Evolutionary conservation across 306 rosid species (phyloP).

Genomic region (Dalbergia cochinchinensis): DNA sequence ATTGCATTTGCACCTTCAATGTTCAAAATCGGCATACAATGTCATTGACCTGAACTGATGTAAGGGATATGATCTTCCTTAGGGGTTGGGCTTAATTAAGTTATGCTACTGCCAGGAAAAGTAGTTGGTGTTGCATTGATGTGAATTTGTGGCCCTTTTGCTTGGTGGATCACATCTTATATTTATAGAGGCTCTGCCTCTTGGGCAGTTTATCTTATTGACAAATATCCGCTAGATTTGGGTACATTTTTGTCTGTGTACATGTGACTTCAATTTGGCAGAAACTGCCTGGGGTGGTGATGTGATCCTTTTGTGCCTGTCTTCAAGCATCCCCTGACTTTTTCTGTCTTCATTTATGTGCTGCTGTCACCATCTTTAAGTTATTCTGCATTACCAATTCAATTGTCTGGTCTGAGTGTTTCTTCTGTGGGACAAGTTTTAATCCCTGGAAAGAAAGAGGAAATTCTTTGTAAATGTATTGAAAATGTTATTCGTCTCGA

Average conservation of each 20-base stretch:
- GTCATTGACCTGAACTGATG: neutral
- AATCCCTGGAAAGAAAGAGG: neutral
- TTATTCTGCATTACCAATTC: neutral
- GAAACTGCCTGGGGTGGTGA: neutral
- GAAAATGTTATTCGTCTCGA: neutral
- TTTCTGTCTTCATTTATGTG: neutral
- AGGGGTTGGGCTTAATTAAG: neutral
- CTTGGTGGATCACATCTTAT: neutral
- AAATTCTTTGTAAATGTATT: slow-evolving; percentile 10
- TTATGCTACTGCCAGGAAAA: neutral
- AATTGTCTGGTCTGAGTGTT: neutral
- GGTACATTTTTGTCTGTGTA: neutral
- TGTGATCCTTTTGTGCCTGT: neutral
- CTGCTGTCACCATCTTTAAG: neutral
- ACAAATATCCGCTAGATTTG: neutral
- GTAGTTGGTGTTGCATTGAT: neutral
- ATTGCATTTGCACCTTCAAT: neutral
- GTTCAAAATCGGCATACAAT: neutral
- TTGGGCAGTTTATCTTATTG: neutral
- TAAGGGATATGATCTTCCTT: neutral
- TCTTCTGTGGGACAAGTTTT: neutral
- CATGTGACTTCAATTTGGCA: neutral
- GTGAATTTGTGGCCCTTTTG: neutral
- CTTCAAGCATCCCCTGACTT: neutral
- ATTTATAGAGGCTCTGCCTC: neutral